Evolutionary conservation across 2,329 filamentous ascomycete species (phyloP), one percentile per base, ranked within the genome.

Genomic region (Trichoderma citrinoviride): DNA sequence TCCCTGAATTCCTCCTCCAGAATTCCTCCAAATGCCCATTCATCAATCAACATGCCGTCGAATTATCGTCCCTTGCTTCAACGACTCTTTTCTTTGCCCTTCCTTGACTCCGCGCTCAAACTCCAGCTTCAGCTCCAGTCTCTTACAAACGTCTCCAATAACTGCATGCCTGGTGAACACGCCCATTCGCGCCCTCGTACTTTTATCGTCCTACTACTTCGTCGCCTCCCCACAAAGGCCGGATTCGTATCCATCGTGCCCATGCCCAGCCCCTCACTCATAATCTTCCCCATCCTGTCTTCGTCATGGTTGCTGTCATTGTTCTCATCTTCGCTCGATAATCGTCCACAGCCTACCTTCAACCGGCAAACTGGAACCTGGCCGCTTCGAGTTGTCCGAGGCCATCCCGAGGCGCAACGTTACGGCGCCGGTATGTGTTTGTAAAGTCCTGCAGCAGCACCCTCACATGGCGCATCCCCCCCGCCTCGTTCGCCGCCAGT

Each of bases 401-500:
- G 0, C 94, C 94, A 74, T 98, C 94, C 67, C 94, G 83, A 7
- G 95, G 95, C n/a, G 95, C 94, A 53, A 99, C 91, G 73, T 99
- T 97, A 68, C 96, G 86, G 73, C 96, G 85, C 57, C 96, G 87
- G 77, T 99, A 99, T 33, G 89, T 91, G 75, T 94, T 96, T 25
- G 95, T 98, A 75, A 99, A 99, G 77, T 99, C 96, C 79, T 98
- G 95, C 65, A 99, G 83, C 40, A 97, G 82, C 27, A 86, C 88
- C 43, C 94, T 86, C 61, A 97, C 92, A 78, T 93, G 93, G 65
- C 92, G 84, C 47, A 92, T 76, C 25, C 82, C 82, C 23, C 84
- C 80, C 1, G 75, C 77, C 44, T 87, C 87, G 67, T 90, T 86
- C 29, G 85, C 85, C 53, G 83, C 82, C 55, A 97, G 85, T 72